Evolutionary conservation across 2,329 filamentous ascomycete species (phyloP).

Genomic region (Ilyonectria sp.): DNA sequence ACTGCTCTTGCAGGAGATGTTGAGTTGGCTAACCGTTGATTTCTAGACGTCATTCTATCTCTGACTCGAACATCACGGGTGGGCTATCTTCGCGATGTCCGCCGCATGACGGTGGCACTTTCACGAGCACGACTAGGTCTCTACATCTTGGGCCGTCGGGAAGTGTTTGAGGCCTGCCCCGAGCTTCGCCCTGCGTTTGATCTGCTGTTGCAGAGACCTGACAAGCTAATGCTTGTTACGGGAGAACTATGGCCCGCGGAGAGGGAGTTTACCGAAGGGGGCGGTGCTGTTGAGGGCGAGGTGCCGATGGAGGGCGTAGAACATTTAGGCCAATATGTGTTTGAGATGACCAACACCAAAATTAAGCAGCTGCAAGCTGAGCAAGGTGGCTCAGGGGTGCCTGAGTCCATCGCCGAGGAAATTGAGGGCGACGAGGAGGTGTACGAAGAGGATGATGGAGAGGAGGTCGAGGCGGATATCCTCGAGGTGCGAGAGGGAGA

Average conservation of each 20-base stretch:
- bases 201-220: constrained; percentile 80
- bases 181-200: constrained; percentile 92
- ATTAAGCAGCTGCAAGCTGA: constrained; percentile 64
- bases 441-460: constrained; percentile 51
- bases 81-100: constrained; percentile 93
- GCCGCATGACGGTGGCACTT: constrained; percentile 93
- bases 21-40: constrained; percentile 40
- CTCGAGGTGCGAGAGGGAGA: constrained; percentile 55
- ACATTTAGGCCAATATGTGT: constrained; percentile 96
- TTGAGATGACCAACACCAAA: constrained; percentile 87
- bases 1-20: neutral
- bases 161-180: constrained; percentile 89
- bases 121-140: constrained; percentile 92
- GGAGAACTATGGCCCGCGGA: constrained; percentile 88
- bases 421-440: constrained; percentile 51
- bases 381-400: constrained; percentile 41
- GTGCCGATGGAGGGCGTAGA: constrained; percentile 91
- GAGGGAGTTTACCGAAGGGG: constrained; percentile 63
- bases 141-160: constrained; percentile 90
- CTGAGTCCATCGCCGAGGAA: constrained; percentile 46
- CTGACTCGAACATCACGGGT: constrained; percentile 90
- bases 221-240: constrained; percentile 85
- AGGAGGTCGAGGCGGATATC: constrained; percentile 53
- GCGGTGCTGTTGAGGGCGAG: constrained; percentile 64
- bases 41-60: constrained; percentile 89